Base-by-base conservation (phyloP, 768 basidiomycete species). In the Collybia mongolica region DNA sequence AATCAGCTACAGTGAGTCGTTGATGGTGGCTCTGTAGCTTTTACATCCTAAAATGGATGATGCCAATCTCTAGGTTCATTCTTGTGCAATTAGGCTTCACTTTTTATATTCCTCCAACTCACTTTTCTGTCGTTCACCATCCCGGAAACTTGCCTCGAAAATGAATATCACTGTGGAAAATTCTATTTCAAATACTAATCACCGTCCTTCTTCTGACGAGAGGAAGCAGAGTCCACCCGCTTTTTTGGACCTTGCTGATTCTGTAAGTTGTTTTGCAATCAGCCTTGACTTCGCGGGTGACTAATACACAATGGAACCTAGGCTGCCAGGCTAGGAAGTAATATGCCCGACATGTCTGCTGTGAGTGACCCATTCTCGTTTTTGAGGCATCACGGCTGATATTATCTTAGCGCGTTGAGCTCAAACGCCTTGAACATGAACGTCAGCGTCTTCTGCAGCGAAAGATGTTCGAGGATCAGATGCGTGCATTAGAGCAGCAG, bases 401-500 rank as follows among this genome's bases (percentile, higher is more conserved):
- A 12, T n/a, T 39, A 19, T 36, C 39, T n/a, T 69, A 91, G 88
- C 89, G 90, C 60, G 86, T 93, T 54, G 92, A 95, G 65, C 76
- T 93, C 63, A 97, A 94, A 67, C 88, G 93, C 58, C 72, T 90
- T 56, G 86, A 94, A 68, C 93, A 98, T 64, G 93, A 97, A 69
- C 85, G 90, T 45, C 91, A 94, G 70, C 91, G 94, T 54, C 73
- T 73, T 35, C 66, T 90, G 38, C 94, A 96, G 66, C 86, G 93
- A 64, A 88, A 85, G 69, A 71, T 91, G 61, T 98, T 98, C 68
- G 95, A 98, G 70, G 92, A 96, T 60, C 93, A 97, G 72, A 97
- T 97, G 95, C 87, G 88, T 48, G 84, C 79, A 47, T 80, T 98
- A 56, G 94, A 98, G 72, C 86, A 88, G 56, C 86, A 93, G 67